phyloP scores from a whole-genome alignment of 139 green algal genomes.

The Tetradesmus lagerheimii region DNA sequence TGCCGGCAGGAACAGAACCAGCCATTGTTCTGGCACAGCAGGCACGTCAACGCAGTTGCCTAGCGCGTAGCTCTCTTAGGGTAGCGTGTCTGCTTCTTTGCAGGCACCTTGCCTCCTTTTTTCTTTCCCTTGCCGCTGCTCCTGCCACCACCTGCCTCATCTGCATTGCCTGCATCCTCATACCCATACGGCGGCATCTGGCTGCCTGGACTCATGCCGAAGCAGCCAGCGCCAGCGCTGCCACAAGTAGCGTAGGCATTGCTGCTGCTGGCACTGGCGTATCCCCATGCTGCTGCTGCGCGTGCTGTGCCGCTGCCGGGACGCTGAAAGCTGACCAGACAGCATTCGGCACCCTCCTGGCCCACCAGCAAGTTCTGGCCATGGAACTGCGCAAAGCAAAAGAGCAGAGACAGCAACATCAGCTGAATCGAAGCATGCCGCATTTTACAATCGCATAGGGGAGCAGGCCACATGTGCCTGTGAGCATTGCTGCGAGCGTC shows the following conservation, averaged over 20 bases:
- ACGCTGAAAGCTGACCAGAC: slow-evolving; percentile 53
- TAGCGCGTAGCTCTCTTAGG: slow-evolving; percentile 56
- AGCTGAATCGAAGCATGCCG: background rate
- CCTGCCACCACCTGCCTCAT: background rate
- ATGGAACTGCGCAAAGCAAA: slow-evolving; percentile 47
- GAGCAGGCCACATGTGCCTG: too few species aligned
- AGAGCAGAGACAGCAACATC: background rate
- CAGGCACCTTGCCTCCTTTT: slow-evolving; percentile 48
- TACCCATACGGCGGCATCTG: background rate
- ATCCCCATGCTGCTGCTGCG: background rate
- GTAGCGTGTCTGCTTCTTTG: slow-evolving; percentile 56
- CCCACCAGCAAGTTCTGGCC: slow-evolving; percentile 57
- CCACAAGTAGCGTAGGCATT: background rate
- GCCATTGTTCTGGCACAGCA: background rate
- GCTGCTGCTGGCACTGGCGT: background rate
- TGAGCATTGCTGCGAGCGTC: too few species aligned
- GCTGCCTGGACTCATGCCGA: slow-evolving; percentile 1
- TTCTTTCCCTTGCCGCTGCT: slow-evolving; percentile 49
- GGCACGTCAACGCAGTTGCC: background rate
- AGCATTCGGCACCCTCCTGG: slow-evolving; percentile 53
- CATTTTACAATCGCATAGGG: too few species aligned
- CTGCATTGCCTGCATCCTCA: background rate
- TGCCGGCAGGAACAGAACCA: too few species aligned
- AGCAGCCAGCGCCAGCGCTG: background rate
- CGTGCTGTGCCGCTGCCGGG: background rate